These are phyloP conservation scores for Nitzschia sp. DNA, from an alignment of 108 stramenopile genomes.

Conservation along the genomic window DNA sequence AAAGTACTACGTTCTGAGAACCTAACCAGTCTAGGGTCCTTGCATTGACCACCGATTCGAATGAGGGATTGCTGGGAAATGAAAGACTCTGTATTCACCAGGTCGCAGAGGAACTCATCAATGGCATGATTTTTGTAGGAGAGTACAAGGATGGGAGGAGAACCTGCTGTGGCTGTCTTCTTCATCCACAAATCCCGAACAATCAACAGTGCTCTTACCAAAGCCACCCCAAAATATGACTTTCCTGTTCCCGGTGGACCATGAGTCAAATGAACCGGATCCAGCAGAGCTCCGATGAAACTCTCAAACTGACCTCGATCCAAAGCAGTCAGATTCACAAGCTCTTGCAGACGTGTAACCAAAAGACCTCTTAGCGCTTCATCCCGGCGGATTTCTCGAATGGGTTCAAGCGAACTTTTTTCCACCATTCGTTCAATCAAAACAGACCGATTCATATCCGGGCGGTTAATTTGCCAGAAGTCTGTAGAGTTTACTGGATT, in stretches of 20 bases:
- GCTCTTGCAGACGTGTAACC: constrained; percentile 10
- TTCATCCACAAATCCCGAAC: constrained; percentile 34
- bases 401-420: constrained; percentile 32
- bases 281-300: constrained; percentile 41
- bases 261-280: constrained; percentile 49
- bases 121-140: constrained; percentile 50
- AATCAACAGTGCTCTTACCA: constrained; percentile 43
- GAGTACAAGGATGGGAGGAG: constrained; percentile 45
- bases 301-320: constrained; percentile 37
- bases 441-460: background rate
- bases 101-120: constrained; percentile 43
- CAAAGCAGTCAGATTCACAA: constrained; percentile 33
- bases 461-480: background rate
- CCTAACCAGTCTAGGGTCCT: constrained; percentile 2
- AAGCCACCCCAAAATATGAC: constrained; percentile 36
- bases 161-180: constrained; percentile 25
- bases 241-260: constrained; percentile 44
- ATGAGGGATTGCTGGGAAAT: constrained; percentile 12
- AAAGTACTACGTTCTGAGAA: constrained; percentile 21
- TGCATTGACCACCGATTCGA: constrained; percentile 22
- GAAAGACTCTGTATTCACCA: constrained; percentile 25
- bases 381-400: constrained; percentile 45
- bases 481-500: constrained; percentile 3
- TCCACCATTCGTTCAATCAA: constrained; percentile 35
- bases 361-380: constrained; percentile 4